Base-by-base conservation (phyloP, 768 basidiomycete genomes). In the Lactifluus subvellereus region DNA sequence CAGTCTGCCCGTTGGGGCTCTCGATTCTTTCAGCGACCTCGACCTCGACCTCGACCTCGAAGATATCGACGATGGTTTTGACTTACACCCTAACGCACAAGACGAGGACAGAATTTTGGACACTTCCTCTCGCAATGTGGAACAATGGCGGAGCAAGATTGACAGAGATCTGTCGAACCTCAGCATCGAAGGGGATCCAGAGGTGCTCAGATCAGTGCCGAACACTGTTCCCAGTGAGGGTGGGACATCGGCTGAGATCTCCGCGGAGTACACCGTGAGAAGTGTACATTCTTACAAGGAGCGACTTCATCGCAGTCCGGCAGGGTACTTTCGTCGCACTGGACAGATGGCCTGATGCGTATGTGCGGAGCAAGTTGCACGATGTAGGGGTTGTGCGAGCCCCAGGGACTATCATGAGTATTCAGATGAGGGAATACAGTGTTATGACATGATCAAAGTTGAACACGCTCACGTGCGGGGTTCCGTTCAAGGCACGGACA, bases 261-360 rank as follows among this genome's bases (percentile, higher is more conserved):
- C 60, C 14, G 60, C 47, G 33, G 60, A 61, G 30, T 61, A 61
- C 47, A 61, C 60, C 1, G 54, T 61, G 3, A 55, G 11, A 27
- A 55, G 54, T 14, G 48, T 61, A 18, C 27, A 49, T 33, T 61
- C 60, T 2, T 55, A 49, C 30, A 61, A 61, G 40, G 60, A 61
- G 37, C 53, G 60, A 13, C 54, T 61, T 42, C 47, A 56, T 40
- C 60, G 60, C 16, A 61, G 60, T 10, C 53, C 54, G 40, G 47
- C 54, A 4, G 60, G 60, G 6, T 56, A 61, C 60, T 61, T 61
- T 56, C 60, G 60, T 56, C 60, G 49, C 30, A n/a, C 6, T 20
- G 8, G 32, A 18, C 33, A 56, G 40, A 32, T 37, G 35, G 35
- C 35, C 2, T 40, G 40, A 40, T 4, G 40, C 14, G 40, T 40